Conservation (phyloP, 805 yeast genomes). For the Cyberlindnera suaveolens region DNA sequence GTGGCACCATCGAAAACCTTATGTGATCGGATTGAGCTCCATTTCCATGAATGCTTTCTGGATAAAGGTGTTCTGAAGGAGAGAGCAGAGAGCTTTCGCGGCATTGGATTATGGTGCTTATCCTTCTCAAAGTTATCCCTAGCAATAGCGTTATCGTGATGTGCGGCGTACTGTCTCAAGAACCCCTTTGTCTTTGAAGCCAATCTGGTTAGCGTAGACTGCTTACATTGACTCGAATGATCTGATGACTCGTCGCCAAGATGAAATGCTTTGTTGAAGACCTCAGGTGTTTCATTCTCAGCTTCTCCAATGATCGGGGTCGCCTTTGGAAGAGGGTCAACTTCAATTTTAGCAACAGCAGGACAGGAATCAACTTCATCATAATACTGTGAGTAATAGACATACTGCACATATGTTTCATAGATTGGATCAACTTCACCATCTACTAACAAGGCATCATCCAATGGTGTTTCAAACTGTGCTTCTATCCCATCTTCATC, state of each 20-base stretch:
- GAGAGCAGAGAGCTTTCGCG: no score
- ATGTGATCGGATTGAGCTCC: neutral
- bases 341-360: neutral
- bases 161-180: constrained; percentile 7
- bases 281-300: neutral
- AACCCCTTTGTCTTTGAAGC: constrained; percentile 9
- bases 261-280: neutral
- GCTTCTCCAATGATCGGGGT: neutral
- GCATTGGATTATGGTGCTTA: no score
- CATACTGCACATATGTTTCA: constrained; percentile 9
- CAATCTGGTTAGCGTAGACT: constrained; percentile 7
- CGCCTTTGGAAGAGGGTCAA: neutral
- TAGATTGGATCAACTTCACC: constrained; percentile 7
- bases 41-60: neutral
- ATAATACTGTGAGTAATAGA: constrained; percentile 1
- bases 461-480: neutral
- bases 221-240: neutral
- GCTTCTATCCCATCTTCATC: neutral
- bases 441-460: neutral
- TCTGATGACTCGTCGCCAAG: neutral
- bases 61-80: neutral
- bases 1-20: neutral
- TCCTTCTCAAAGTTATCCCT: neutral
- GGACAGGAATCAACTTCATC: neutral
- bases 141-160: neutral